Evolutionary conservation across 257 asterid genomes (phyloP), one percentile per base, ranked within the genome.

Genomic region (Marsdenia floribunda): DNA sequence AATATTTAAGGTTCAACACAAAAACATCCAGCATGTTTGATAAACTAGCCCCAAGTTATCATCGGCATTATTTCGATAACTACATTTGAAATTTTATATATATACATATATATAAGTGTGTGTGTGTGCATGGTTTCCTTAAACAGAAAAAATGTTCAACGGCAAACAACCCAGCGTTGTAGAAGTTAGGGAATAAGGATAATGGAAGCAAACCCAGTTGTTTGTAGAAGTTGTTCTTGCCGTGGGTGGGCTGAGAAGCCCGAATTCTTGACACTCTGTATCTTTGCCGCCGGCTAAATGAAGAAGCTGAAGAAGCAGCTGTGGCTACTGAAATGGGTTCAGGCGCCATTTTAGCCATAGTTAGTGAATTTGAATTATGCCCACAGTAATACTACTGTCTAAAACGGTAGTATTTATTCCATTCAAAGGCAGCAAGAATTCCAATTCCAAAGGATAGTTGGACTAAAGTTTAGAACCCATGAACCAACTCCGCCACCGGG

Each of bases 221-320:
- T 80, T 88, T 87, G 87, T 81, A 88, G 84, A 86, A 90, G 76
- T 84, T 86, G 81, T 82, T 85, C 83, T 88, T 87, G 68, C 80
- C 87, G 47, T 80, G 84, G 11, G 46, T 73, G 22, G 85, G 83
- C 67, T 71, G 92, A 81, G 90, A 85, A 84, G 91, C 94, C 58
- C 86, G 83, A 77, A 80, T 75, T 71, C 80, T 77, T 10, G 80
- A 77, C 57, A 60, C 71, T 71, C 16, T 67, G 35, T 38, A 22
- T 19, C 61, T 52, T 21, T 29, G 60, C 47, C 58, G 78, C 16
- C 6, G 73, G 19, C 72, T 37, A 12, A 69, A 46, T 18, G 64
- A 44, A 42, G 55, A 38, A 69, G 79, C 53, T 19, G 74, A 78
- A 74, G 82, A 75, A 24, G 68, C 60, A 67, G 79, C 61, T 60